Evolutionary conservation across 352 stramenopile species (phyloP).

Genomic region (Lagenidium giganteum): DNA sequence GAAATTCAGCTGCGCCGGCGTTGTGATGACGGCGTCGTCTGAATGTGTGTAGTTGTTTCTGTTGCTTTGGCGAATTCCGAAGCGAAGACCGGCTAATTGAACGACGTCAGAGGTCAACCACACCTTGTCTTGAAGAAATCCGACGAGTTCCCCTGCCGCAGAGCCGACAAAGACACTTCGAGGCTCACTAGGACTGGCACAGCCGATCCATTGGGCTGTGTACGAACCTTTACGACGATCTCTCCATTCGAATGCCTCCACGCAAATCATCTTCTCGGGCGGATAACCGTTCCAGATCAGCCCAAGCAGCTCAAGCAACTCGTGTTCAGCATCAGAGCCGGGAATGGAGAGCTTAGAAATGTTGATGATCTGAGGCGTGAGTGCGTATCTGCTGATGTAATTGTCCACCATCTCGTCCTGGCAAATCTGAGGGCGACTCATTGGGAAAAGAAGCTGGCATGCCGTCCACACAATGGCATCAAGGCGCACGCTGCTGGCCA

Average conservation of each 20-base stretch:
- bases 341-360: slow-evolving; percentile 6
- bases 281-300: slow-evolving; percentile 8
- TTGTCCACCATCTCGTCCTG: slow-evolving; percentile 9
- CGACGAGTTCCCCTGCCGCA: not conserved
- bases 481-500: slow-evolving; percentile 7
- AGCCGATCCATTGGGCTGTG: not conserved
- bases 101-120: slow-evolving; percentile 11
- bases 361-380: not conserved
- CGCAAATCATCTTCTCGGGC: slow-evolving; percentile 6
- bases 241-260: not conserved
- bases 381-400: slow-evolving; percentile 11
- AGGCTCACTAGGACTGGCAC: slow-evolving; percentile 7
- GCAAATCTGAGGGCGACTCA: slow-evolving; percentile 7
- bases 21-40: not conserved
- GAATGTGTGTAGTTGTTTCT: not conserved
- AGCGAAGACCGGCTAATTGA: slow-evolving; percentile 1
- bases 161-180: slow-evolving; percentile 8
- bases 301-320: slow-evolving; percentile 6
- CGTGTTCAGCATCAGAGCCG: slow-evolving; percentile 3
- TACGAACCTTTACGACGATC: not conserved
- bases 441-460: slow-evolving; percentile 10
- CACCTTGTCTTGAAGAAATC: not conserved
- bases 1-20: slow-evolving; percentile 11
- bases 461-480: slow-evolving; percentile 7
- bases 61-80: slow-evolving; percentile 11